A percentile compares a stretch with the other conserved stretches of the same genome.
Evolutionary conservation across 2,329 filamentous ascomycete species (phyloP).

Genomic region (Alternaria novae-zelandiae): DNA sequence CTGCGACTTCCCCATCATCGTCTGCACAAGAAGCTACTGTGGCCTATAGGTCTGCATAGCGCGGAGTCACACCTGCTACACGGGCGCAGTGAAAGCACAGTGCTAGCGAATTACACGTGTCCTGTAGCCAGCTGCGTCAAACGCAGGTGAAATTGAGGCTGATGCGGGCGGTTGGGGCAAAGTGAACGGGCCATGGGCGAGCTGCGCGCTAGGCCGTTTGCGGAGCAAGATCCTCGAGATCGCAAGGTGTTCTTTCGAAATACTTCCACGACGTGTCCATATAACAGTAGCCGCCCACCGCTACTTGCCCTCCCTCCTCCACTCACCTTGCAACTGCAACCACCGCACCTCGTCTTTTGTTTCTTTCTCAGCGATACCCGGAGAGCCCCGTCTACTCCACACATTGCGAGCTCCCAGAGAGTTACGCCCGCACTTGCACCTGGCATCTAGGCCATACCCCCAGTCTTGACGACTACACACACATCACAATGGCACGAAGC

Average conservation of each 20-base stretch:
- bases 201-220: constrained; percentile 26
- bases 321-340: constrained; percentile 22
- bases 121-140: constrained; percentile 35
- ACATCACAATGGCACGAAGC: constrained; percentile 62
- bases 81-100: constrained; percentile 1
- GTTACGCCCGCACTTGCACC: constrained; percentile 26
- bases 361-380: constrained; percentile 39
- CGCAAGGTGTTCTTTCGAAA: constrained; percentile 42
- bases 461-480: constrained; percentile 23
- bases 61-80: background rate
- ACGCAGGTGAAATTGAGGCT: constrained; percentile 39
- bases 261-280: constrained; percentile 33
- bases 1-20: background rate
- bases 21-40: background rate
- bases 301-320: constrained; percentile 25
- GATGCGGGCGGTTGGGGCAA: constrained; percentile 29
- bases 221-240: constrained; percentile 28
- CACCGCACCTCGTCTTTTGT: constrained; percentile 25
- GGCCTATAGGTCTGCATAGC: constrained; percentile 11
- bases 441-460: constrained; percentile 22
- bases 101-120: constrained; percentile 39
- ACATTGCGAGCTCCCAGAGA: constrained; percentile 34
- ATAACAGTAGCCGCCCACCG: constrained; percentile 38
- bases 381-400: constrained; percentile 30
- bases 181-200: constrained; percentile 28